A percentile compares a stretch with the other conserved stretches of the same genome.
Evolutionary conservation across 306 rosid genomes (phyloP).

Genomic region (Cucumis cinereus): DNA sequence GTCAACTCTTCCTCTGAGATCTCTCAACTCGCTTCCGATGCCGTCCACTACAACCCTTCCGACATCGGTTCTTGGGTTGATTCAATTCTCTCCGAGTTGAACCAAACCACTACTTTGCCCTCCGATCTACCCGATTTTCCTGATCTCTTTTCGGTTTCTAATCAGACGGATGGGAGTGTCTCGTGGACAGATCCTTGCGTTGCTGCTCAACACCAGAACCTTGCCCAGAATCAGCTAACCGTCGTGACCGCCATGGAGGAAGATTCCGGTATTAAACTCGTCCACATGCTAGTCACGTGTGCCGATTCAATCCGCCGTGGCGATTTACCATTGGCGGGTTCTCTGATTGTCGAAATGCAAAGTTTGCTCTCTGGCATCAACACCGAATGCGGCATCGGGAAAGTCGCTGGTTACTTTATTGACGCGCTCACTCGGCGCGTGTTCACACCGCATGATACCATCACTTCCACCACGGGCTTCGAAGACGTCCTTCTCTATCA

Average conservation of each 20-base stretch:
- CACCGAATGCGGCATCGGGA: slow-evolving; percentile 69
- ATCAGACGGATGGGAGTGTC: slow-evolving; percentile 3
- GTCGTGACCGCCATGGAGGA: slow-evolving; percentile 50
- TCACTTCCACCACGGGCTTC: slow-evolving; percentile 8
- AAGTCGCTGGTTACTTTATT: slow-evolving; percentile 79
- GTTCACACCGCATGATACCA: slow-evolving; percentile 14
- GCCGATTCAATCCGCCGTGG: slow-evolving; percentile 74
- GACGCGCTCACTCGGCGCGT: slow-evolving; percentile 67
- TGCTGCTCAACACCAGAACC: slow-evolving; percentile 16
- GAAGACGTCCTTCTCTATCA: slow-evolving; percentile 60
- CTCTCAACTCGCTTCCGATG: slow-evolving; percentile 46
- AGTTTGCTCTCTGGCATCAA: slow-evolving; percentile 36
- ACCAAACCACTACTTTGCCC: slow-evolving; percentile 25
- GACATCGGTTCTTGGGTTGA: slow-evolving; percentile 72
- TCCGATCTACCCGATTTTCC: slow-evolving; percentile 37
- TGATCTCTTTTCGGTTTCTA: slow-evolving; percentile 9
- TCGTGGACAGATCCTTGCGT: slow-evolving; percentile 16
- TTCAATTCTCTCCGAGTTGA: slow-evolving; percentile 59
- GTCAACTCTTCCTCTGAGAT: slow-evolving; percentile 46
- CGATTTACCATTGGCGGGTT: slow-evolving; percentile 49
- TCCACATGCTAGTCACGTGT: slow-evolving; percentile 70
- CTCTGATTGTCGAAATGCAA: slow-evolving; percentile 73
- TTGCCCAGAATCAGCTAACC: slow-evolving; percentile 15
- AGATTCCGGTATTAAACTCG: slow-evolving; percentile 71
- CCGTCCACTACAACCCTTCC: slow-evolving; percentile 59